phyloP scores from a whole-genome alignment of 1,139 yeast genomes.

The Zygoascus hellenicus region DNA sequence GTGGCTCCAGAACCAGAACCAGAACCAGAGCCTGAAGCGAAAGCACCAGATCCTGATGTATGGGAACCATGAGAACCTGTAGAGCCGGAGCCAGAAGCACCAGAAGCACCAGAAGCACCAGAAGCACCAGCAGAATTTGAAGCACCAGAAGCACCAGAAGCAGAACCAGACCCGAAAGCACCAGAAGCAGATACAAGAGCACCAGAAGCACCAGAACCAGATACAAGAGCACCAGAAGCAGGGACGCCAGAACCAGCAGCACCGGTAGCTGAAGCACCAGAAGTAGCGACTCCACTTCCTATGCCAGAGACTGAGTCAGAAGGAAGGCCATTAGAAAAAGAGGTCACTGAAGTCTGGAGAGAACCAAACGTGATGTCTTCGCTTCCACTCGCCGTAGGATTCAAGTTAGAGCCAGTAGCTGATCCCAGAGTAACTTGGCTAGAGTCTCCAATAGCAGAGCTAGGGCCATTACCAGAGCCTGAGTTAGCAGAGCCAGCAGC shows the following conservation, averaged over 20 bases:
- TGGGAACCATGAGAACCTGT: neutral
- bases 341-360: neutral
- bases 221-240: constrained; percentile 1
- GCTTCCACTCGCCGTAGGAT: neutral
- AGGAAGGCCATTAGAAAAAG: neutral
- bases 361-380: neutral
- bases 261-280: constrained; percentile 1
- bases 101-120: constrained; percentile 1
- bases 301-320: constrained; percentile 1
- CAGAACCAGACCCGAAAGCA: neutral
- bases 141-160: neutral
- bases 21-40: constrained; percentile 1
- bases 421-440: neutral
- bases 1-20: neutral
- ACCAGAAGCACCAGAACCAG: constrained; percentile 2
- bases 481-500: neutral
- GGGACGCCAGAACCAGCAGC: constrained; percentile 4
- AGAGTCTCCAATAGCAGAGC: constrained; percentile 1
- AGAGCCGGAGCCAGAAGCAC: neutral
- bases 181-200: neutral
- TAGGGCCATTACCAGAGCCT: neutral
- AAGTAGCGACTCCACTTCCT: neutral
- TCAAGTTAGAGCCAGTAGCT: constrained; percentile 1
- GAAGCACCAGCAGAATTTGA: neutral
- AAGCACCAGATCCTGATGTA: neutral